Evolutionary conservation across 2,329 filamentous ascomycete species (phyloP), one percentile per base, ranked within the genome.

Genomic region (Aspergillus sp.): DNA sequence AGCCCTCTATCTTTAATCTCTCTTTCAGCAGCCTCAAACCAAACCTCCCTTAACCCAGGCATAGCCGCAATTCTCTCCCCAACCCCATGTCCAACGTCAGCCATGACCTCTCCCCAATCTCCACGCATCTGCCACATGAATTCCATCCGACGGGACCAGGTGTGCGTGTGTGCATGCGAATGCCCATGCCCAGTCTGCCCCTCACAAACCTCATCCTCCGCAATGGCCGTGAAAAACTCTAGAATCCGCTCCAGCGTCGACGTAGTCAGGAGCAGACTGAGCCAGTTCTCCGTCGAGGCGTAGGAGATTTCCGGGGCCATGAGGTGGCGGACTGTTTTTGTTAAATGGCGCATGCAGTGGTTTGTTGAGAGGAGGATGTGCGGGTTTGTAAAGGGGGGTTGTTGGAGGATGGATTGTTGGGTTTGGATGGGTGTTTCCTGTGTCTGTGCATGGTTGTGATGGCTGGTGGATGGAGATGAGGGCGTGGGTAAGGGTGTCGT

Each of bases 61-160:
- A 27, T 28, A n/a, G 11, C 13, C 11, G 27, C 26, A 11, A 13
- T 12, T 8, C 10, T 36, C 4, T 26, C 19, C 19, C 19, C 19
- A 10, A 26, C 13, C 19, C 27, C 34, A 26, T 36, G 8, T 19
- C 13, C 27, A 27, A 43, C 27, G 2, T 36, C 29, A 8, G 46
- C 47, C 26, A 54, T 39, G 10, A 52, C 57, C 9, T 57, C 51
- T 1, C 45, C 47, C 31, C 54, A 39, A 34, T 59, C 57, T 5
- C 43, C 35, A 9, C 55, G 54, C 58, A 60, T 60, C 8, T 45
- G 45, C 54, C 50, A 54, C 40, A 60, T 28, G 28, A 59, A 60
- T 13, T 60, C 52, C 27, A 49, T 52, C 6, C 49, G 50, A 40
- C 46, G 48, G 7, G 53, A 53, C 57, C 56, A 59, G 11, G 42